Conservation (phyloP, 2,329 filamentous ascomycete genomes). For the Pyricularia sp. region DNA sequence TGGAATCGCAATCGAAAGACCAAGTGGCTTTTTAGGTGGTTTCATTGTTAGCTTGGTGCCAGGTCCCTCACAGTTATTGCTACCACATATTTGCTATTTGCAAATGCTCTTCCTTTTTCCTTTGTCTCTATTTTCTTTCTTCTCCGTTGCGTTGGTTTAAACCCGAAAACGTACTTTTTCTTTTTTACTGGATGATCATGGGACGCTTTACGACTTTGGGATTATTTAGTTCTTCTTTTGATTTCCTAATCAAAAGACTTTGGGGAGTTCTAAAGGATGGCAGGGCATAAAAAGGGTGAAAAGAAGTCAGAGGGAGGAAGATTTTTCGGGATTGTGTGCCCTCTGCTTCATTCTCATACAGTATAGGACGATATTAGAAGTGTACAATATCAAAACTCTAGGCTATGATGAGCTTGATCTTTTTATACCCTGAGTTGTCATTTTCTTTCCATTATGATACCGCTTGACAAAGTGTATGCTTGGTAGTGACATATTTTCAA, state of each 20-base stretch:
- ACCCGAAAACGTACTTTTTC: not conserved
- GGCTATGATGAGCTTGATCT: not conserved
- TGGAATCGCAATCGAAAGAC: not conserved
- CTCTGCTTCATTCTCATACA: slow-evolving; percentile 2
- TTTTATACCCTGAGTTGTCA: not conserved
- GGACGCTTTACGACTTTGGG: not conserved
- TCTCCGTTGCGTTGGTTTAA: not conserved
- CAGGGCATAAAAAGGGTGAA: not conserved
- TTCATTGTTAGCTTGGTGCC: not conserved
- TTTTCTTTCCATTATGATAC: too few species aligned
- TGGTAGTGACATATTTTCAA: too few species aligned
- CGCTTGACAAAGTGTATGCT: too few species aligned
- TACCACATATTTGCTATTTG: not conserved
- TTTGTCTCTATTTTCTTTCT: not conserved
- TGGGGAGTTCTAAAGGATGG: not conserved
- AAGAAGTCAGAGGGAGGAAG: not conserved
- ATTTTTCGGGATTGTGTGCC: not conserved
- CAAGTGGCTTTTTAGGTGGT: not conserved
- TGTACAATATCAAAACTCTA: slow-evolving; percentile 1
- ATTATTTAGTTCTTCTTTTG: not conserved
- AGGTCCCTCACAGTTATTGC: not conserved
- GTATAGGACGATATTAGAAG: not conserved
- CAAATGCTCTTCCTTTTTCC: not conserved
- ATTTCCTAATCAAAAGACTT: not conserved
- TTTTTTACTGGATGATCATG: slow-evolving; percentile 1